Percentiles rank a stretch among this genome's conserved stretches.
These are phyloP conservation scores for Pseudogymnoascus sp. DNA, from an alignment of 2,329 filamentous ascomycete species.

Conservation along the genomic window DNA sequence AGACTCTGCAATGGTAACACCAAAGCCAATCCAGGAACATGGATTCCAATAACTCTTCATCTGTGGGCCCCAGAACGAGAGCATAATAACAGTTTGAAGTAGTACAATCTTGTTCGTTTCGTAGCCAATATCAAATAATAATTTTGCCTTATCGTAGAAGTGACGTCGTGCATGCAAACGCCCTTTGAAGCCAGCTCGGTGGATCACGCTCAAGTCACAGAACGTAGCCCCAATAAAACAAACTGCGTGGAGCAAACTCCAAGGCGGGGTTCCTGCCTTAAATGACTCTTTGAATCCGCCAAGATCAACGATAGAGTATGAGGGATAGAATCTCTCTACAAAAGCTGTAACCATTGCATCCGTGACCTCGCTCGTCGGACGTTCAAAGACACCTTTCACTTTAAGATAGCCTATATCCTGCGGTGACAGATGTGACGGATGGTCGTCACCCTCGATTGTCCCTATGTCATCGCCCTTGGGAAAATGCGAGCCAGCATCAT, in stretches of 20 bases:
- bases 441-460: constrained; percentile 7
- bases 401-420: constrained; percentile 12
- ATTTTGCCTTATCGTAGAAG: constrained; percentile 12
- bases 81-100: constrained; percentile 11
- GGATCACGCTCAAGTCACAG: constrained; percentile 12
- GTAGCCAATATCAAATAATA: constrained; percentile 11
- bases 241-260: constrained; percentile 11
- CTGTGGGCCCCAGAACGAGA: constrained; percentile 12
- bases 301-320: constrained; percentile 11
- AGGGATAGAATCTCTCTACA: constrained; percentile 11
- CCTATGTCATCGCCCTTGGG: background rate
- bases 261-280: constrained; percentile 10
- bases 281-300: constrained; percentile 8
- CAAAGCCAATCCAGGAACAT: constrained; percentile 8
- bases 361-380: constrained; percentile 5
- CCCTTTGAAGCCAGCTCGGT: constrained; percentile 12
- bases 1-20: constrained; percentile 12
- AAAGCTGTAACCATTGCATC: constrained; percentile 9
- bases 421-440: constrained; percentile 10
- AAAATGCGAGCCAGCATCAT: constrained; percentile 4
- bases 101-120: constrained; percentile 12
- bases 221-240: constrained; percentile 12
- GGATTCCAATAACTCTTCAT: constrained; percentile 10
- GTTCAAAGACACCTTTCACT: constrained; percentile 11
- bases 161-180: constrained; percentile 11